Base-by-base conservation (phyloP, 345 rosid genomes). In the Brassica rapa region DNA sequence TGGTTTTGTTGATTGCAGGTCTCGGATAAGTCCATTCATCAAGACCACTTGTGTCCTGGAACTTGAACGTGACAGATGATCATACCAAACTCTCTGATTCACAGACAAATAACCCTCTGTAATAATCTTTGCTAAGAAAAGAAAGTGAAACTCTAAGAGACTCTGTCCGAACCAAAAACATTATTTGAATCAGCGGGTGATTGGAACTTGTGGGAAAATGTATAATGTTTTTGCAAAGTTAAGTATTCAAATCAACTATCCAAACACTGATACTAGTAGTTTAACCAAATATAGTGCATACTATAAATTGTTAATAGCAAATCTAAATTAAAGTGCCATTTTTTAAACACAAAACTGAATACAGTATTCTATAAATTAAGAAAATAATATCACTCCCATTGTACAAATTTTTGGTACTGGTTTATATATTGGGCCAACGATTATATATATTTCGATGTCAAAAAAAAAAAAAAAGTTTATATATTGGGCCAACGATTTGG, bases 31-130 rank as follows among this genome's bases (percentile, higher is more conserved):
- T 12, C 60, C 62, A 59, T 68, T 59, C 49, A 23, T 61, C 74
- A 46, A 43, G 62, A 43, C 63, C 63, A 46, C 9, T 30, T n/a
- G 21, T 51, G 19, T 51, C 56, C 16, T 51, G 56, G 68, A 19
- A 46, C 21, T 41, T 49, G 73, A 67, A 59, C 35, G 53, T 76
- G n/a, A 7, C 60, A 53, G 8, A 6, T 27, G 30, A 76, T 76
- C 62, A 76, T 14, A 66, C 72, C 3, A 10, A 49, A 68, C 74
- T 76, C 74, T 70, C 24, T 24, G 30, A 30, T 51, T 70, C 43
- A 8, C n/a, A 53, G 23, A 1, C 63, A 51, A 9, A n/a, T 16
- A n/a, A n/a, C n/a, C 12, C 41, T 49, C 32, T 77, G 75, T 70
- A 62, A 24, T 35, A 10, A 32, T 55, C 37, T 70, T 23, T 3